A percentile compares a stretch with the other conserved stretches of the same genome.
Conservation (phyloP, 1,139 yeast genomes). For the Nakaseomyces uthaithaninus region DNA sequence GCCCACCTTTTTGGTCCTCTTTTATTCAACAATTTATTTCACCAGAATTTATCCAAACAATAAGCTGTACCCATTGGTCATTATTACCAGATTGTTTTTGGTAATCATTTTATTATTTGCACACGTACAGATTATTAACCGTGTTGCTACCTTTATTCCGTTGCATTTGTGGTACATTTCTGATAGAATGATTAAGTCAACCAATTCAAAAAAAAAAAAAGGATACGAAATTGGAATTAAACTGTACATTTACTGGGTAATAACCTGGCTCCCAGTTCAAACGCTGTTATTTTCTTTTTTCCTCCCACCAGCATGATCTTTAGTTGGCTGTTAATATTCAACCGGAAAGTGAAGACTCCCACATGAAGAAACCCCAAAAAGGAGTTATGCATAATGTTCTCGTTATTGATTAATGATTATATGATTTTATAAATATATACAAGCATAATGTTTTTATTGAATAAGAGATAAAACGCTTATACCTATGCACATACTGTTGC, state of each 20-base stretch:
- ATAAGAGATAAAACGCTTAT: too few relatives aligned
- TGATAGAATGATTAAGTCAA: conserved; percentile 24
- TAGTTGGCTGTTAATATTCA: too few relatives aligned
- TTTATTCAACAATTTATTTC: conserved; percentile 31
- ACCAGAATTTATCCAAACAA: conserved; percentile 20
- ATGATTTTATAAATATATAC: too few relatives aligned
- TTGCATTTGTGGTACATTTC: conserved; percentile 67
- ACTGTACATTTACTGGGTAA: conserved; percentile 37
- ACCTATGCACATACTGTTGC: too few relatives aligned
- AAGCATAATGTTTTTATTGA: too few relatives aligned
- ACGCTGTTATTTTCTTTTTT: conserved; percentile 55
- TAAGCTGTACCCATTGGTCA: conserved; percentile 36
- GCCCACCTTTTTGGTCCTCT: conserved; percentile 49
- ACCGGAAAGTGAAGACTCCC: neutral
- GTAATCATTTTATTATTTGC: conserved; percentile 52
- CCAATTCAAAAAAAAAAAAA: conserved; percentile 10
- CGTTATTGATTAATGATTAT: too few relatives aligned
- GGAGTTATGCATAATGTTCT: too few relatives aligned
- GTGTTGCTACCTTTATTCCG: conserved; percentile 73
- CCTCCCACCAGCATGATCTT: conserved; percentile 60
- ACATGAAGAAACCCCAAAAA: too few relatives aligned
- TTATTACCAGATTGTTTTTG: conserved; percentile 39
- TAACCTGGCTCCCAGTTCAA: conserved; percentile 52
- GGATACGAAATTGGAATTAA: conserved; percentile 24
- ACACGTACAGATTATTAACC: conserved; percentile 79